Conservation (phyloP, 371 early-diverging fungal genomes). For the Mortierella sp. region DNA sequence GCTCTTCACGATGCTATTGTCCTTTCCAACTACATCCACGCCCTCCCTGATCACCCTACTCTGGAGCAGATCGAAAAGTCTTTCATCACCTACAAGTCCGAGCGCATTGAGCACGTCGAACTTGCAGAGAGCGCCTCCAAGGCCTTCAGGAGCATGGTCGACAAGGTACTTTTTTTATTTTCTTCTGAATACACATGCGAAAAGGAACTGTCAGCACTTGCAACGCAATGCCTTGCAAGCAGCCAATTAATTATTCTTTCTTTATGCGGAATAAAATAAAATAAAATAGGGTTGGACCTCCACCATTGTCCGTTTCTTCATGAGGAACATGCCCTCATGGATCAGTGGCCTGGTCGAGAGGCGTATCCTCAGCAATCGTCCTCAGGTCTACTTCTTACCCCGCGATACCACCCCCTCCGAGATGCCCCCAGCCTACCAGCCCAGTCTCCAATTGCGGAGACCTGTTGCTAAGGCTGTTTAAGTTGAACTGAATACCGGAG, state of each 20-base stretch:
- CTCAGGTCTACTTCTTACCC: conserved; percentile 10
- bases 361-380: not conserved
- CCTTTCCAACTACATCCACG: conserved; percentile 1
- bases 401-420: not conserved
- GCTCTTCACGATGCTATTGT: conserved; percentile 9
- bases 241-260: no score
- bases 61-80: not conserved
- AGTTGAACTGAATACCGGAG: no score
- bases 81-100: not conserved
- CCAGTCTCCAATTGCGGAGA: not conserved
- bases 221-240: no score
- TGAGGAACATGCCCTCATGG: not conserved
- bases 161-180: not conserved
- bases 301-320: not conserved
- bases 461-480: not conserved
- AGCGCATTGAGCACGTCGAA: not conserved
- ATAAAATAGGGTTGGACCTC: not conserved
- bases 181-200: no score
- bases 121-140: not conserved
- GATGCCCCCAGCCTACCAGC: not conserved
- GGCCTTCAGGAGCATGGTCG: not conserved
- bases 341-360: not conserved
- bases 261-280: no score
- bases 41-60: not conserved
- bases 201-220: no score